A percentile compares a stretch with the other conserved stretches of the same genome.
Evolutionary conservation across 2,329 filamentous ascomycete species (phyloP).

Genomic region (Colletotrichum phormii): DNA sequence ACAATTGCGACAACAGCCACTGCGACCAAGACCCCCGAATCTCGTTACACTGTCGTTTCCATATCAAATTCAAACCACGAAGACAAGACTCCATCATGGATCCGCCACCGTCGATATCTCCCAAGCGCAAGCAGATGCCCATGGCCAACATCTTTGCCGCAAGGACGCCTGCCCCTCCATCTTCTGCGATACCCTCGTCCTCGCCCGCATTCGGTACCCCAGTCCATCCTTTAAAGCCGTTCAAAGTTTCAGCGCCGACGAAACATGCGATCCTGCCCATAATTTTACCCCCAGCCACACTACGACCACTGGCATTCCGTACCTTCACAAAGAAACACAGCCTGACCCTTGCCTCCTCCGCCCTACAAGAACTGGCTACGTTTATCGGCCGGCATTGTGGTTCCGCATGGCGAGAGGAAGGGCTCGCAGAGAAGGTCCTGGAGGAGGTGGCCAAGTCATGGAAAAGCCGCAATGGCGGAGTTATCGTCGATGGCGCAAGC

Average conservation of each 20-base stretch:
- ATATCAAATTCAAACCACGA: background rate
- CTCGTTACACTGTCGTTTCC: background rate
- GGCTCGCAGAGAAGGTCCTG: slow-evolving; percentile 89
- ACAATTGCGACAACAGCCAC: background rate
- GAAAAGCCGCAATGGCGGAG: slow-evolving; percentile 89
- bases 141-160: slow-evolving; percentile 53
- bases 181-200: slow-evolving; percentile 82
- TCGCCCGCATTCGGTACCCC: slow-evolving; percentile 93
- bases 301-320: slow-evolving; percentile 91
- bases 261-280: slow-evolving; percentile 80
- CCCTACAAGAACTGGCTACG: slow-evolving; percentile 83
- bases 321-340: slow-evolving; percentile 99
- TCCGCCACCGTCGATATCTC: slow-evolving; percentile 35
- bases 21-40: background rate
- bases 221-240: slow-evolving; percentile 79
- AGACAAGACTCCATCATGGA: slow-evolving; percentile 46
- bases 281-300: slow-evolving; percentile 84
- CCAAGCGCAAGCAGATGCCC: slow-evolving; percentile 43
- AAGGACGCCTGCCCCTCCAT: slow-evolving; percentile 50
- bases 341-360: slow-evolving; percentile 88
- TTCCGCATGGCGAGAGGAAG: slow-evolving; percentile 95
- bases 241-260: slow-evolving; percentile 63
- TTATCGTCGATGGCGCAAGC: slow-evolving; percentile 88
- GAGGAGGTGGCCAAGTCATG: slow-evolving; percentile 92
- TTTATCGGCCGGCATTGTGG: slow-evolving; percentile 96